Conservation (phyloP, 441 rosid genomes). For the Iberis amara region DNA sequence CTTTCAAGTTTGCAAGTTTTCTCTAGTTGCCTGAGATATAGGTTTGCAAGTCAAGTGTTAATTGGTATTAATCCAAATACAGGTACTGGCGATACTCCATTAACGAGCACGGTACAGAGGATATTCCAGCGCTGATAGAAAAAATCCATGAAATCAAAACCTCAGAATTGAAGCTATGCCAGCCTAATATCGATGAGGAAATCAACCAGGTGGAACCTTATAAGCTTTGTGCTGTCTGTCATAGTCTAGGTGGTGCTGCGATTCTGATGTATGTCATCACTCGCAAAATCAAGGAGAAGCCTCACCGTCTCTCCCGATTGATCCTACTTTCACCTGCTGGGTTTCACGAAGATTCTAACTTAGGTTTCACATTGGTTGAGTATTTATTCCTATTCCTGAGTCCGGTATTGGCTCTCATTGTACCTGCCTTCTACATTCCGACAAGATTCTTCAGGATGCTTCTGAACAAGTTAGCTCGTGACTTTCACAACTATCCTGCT, state of each 20-base stretch:
- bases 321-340: constrained; percentile 91
- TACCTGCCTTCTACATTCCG: constrained; percentile 89
- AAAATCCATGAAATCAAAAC: constrained; percentile 85
- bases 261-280: constrained; percentile 73
- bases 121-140: constrained; percentile 89
- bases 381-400: constrained; percentile 50
- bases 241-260: constrained; percentile 96
- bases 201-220: constrained; percentile 53
- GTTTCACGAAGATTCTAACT: constrained; percentile 70
- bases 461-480: constrained; percentile 88
- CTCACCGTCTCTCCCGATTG: constrained; percentile 75
- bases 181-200: constrained; percentile 55
- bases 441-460: constrained; percentile 94
- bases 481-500: constrained; percentile 91
- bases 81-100: constrained; percentile 90
- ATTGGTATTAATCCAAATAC: constrained; percentile 23
- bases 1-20: constrained; percentile 3
- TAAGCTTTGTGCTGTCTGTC: constrained; percentile 82
- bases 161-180: constrained; percentile 60
- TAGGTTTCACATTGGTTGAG: constrained; percentile 55
- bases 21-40: constrained; percentile 1
- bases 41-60: constrained; percentile 9
- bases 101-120: constrained; percentile 89
- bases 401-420: constrained; percentile 49
- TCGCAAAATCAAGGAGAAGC: constrained; percentile 58